phyloP scores from a whole-genome alignment of 148 eudicot genomes.

The Silene latifolia region DNA sequence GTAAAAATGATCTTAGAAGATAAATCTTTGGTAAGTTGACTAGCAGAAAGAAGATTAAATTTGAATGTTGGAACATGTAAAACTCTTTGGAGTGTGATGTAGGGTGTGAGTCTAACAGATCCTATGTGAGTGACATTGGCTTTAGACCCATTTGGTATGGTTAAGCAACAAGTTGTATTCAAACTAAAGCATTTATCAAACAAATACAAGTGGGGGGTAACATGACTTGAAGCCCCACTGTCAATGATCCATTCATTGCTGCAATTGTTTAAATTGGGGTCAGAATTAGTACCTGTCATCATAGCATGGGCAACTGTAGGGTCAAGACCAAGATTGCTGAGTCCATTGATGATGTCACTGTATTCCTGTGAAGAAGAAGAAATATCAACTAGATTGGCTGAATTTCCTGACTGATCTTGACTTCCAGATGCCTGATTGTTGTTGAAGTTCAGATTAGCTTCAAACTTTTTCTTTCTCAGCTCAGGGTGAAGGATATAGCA shows the following conservation, averaged over 20 bases:
- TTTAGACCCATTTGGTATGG: conserved; percentile 1
- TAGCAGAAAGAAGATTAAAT: not conserved
- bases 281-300: too few relatives aligned
- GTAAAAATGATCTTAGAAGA: not conserved
- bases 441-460: too few relatives aligned
- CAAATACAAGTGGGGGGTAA: not conserved
- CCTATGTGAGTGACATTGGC: not conserved
- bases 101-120: not conserved
- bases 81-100: not conserved
- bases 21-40: not conserved
- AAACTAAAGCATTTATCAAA: not conserved
- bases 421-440: too few relatives aligned
- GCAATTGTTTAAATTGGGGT: too few relatives aligned
- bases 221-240: not conserved
- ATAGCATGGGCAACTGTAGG: too few relatives aligned
- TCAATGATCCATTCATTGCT: not conserved
- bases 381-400: too few relatives aligned
- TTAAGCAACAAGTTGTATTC: not conserved
- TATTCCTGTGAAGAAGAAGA: too few relatives aligned
- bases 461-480: too few relatives aligned
- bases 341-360: too few relatives aligned
- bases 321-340: too few relatives aligned
- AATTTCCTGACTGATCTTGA: too few relatives aligned
- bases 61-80: not conserved
- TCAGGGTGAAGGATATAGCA: too few relatives aligned